Evolutionary conservation across 345 rosid genomes (phyloP).

Genomic region (Rhodomyrtus tomentosa): DNA sequence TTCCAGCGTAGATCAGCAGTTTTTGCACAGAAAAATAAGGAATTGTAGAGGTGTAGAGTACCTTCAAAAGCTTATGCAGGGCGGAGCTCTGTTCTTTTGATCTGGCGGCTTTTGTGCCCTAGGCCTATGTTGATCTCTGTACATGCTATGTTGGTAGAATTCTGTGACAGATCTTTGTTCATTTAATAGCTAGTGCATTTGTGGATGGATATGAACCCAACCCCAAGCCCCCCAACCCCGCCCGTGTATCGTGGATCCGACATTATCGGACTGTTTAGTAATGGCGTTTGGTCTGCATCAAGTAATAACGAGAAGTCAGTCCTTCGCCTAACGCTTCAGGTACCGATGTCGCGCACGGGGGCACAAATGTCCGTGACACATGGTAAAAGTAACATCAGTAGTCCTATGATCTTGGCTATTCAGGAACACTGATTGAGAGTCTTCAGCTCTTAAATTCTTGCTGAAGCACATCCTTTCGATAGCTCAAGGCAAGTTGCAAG

Average conservation of each 20-base stretch:
- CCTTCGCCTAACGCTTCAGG: background rate
- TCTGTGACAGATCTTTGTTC: background rate
- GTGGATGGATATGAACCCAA: background rate
- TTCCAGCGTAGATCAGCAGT: constrained; percentile 6
- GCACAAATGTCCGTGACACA: background rate
- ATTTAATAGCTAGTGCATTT: background rate
- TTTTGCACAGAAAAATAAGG: constrained; percentile 14
- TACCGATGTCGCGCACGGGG: background rate
- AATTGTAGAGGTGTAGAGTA: constrained; percentile 8
- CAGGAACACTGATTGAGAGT: background rate
- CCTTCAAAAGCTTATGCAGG: background rate
- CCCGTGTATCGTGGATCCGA: background rate
- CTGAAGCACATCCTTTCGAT: background rate
- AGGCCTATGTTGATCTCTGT: background rate
- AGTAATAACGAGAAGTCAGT: background rate
- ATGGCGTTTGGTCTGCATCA: background rate
- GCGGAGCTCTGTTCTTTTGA: background rate
- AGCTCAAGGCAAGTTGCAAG: background rate
- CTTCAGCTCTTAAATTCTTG: background rate
- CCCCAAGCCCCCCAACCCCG: too few species aligned
- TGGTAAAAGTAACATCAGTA: background rate
- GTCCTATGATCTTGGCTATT: background rate
- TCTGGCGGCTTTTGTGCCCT: background rate
- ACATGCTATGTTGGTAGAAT: background rate
- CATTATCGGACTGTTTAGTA: background rate